A percentile compares a stretch with the other conserved stretches of the same genome.
phyloP scores from a whole-genome alignment of 257 asterid species.

The Gynochthodes officinalis region DNA sequence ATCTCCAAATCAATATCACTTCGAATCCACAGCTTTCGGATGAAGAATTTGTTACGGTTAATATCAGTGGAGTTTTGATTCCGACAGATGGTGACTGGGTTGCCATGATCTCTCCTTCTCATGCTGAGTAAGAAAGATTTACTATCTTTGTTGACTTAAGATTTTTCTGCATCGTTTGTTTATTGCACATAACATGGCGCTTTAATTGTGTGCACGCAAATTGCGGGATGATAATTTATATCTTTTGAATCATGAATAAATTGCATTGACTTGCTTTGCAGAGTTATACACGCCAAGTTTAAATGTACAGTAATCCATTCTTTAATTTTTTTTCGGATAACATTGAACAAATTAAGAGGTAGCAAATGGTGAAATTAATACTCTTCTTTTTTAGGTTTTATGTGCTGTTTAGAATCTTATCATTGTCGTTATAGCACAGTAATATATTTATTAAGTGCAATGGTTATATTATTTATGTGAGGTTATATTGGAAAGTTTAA shows the following conservation, averaged over 20 bases:
- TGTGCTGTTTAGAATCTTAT: too few relatives aligned
- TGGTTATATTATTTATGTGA: too few relatives aligned
- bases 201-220: not conserved
- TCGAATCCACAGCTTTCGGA: slow-evolving; percentile 38
- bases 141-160: not conserved
- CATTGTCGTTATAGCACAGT: too few relatives aligned
- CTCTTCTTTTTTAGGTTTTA: too few relatives aligned
- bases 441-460: too few relatives aligned
- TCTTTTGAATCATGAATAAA: not conserved
- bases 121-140: slow-evolving; percentile 40
- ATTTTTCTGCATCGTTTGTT: not conserved
- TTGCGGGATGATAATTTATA: not conserved
- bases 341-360: too few relatives aligned
- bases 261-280: too few relatives aligned
- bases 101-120: slow-evolving; percentile 79
- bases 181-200: not conserved
- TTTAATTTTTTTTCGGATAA: too few relatives aligned
- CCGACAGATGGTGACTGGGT: slow-evolving; percentile 65
- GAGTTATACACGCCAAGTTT: too few relatives aligned
- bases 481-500: too few relatives aligned
- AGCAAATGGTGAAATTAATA: too few relatives aligned
- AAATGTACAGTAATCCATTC: too few relatives aligned
- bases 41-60: slow-evolving; percentile 48
- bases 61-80: slow-evolving; percentile 44
- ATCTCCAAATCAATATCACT: slow-evolving; percentile 34